Evolutionary conservation across 768 basidiomycete species (phyloP).

Genomic region (Gautieria morchelliformis): DNA sequence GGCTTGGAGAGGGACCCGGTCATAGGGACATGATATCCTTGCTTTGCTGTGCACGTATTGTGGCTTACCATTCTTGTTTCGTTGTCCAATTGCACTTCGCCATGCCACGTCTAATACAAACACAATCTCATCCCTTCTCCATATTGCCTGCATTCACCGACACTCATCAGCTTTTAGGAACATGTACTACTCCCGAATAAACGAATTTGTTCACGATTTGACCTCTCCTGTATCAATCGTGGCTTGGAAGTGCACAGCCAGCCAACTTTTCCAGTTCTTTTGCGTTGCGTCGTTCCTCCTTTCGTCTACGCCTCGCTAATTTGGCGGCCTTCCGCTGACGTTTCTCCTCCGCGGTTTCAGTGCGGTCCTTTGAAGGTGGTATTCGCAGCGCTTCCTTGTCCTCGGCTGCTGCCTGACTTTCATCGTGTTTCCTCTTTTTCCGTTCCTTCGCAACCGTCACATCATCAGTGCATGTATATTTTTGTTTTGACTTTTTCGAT

Average conservation of each 20-base stretch:
- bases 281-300: not conserved
- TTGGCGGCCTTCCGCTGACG: not conserved
- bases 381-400: not conserved
- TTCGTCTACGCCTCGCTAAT: not conserved
- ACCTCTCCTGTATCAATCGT: not conserved
- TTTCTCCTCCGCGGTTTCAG: not conserved
- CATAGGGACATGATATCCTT: constrained; percentile 20
- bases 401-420: not conserved
- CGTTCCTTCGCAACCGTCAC: not conserved
- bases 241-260: not conserved
- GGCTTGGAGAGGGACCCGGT: constrained; percentile 69
- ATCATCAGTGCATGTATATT: not conserved
- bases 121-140: not conserved
- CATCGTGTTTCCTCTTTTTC: not conserved
- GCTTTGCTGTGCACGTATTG: not conserved
- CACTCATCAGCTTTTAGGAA: not conserved
- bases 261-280: not conserved
- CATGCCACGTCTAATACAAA: not conserved
- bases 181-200: not conserved
- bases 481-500: not conserved
- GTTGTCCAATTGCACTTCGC: not conserved
- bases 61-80: not conserved
- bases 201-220: not conserved
- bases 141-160: not conserved
- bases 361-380: not conserved